Evolutionary conservation across 148 eudicot species (phyloP), one percentile per base, ranked within the genome.

Genomic region (Vaccinium corymbosum): DNA sequence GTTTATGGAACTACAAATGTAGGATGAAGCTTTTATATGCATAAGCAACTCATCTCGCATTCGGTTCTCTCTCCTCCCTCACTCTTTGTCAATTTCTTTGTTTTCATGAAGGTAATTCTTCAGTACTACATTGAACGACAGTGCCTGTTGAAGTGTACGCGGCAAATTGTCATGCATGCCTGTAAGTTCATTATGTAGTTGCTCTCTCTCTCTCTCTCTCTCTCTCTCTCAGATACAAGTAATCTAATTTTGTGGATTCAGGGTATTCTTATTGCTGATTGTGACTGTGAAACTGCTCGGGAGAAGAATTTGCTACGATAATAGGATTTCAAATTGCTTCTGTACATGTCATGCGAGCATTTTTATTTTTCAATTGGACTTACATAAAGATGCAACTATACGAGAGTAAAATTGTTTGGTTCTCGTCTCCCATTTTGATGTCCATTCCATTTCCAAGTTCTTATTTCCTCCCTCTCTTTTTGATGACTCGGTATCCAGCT

Each of bases 41-140:
- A 27, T 49, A 17, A 70, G 48, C 27, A 25, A 27, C 42, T 62
- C 80, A 71, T 22, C 62, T 84, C 62, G 51, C 3, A 61, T 57
- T 76, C 51, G 49, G 76, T 62, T 27, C 15, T 11, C 8, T 72
- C 0, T 51, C 27, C 16, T 25, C 56, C 29, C 22, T 49, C n/a
- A 56, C 11, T 75, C 51, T 85, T 35, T 82, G 49, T 66, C 51
- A 17, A 29, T 38, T n/a, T 73, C 19, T 29, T 42, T 68, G 35
- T 68, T 74, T 53, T 85, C 68, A 46, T 89, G 89, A 86, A 97
- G 97, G 90, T 94, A 80, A 89, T 95, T 90, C 89, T 97, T 88
- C 94, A 95, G 83, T 97, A 97, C 91, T 97, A 97, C 84, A 86
- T 90, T 86, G 98, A 97, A 85, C 89, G 98, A 70, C 99, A 97